Evolutionary conservation across 2,329 filamentous ascomycete species (phyloP), one percentile per base, ranked within the genome.

Genomic region (Colletotrichum spaethianum): DNA sequence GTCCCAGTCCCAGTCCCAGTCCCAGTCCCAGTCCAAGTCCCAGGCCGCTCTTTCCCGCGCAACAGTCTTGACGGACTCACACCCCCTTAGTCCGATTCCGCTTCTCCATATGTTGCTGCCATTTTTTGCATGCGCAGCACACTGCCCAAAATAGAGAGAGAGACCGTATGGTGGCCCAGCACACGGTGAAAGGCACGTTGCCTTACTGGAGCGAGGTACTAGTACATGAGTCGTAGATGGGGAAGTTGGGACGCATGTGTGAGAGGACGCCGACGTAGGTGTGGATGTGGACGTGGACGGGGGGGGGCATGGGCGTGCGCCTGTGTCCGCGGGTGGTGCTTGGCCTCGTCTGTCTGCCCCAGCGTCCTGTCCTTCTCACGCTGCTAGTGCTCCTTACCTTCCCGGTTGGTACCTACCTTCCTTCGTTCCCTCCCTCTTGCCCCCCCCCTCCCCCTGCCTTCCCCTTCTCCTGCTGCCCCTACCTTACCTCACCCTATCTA

Each of bases 21-120:
- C 7, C 4, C 4, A 36, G 33, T 89, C 52, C 26, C 28, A 8
- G 33, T 26, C 33, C n/a, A 14, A 9, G 12, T 40, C 14, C 55
- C 56, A 50, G 59, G 66, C 50, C 52, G 42, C 66, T 70, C 46
- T 66, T 70, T 61, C 63, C 62, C 67, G 31, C 62, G 11, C 28
- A 65, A 9, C 67, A 59, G 28, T 65, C 64, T 69, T 55, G 23
- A 46, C 50, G 20, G 18, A 38, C 14, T 16, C 36, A 44, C 53
- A 55, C 38, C 62, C 65, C 38, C 48, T 56, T 48, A 11, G 16
- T 26, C 59, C 28, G 42, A 31, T 50, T 36, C 60, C 66, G 46
- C 65, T 36, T 66, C 46, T 26, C 23, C 53, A 18, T 50, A 23
- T 12, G 26, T 18, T 46, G 26, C 23, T 61, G 28, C 28, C n/a